Evolutionary conservation across 2,329 filamentous ascomycete species (phyloP).

Genomic region (Ceratocystis cacaofunesta): DNA sequence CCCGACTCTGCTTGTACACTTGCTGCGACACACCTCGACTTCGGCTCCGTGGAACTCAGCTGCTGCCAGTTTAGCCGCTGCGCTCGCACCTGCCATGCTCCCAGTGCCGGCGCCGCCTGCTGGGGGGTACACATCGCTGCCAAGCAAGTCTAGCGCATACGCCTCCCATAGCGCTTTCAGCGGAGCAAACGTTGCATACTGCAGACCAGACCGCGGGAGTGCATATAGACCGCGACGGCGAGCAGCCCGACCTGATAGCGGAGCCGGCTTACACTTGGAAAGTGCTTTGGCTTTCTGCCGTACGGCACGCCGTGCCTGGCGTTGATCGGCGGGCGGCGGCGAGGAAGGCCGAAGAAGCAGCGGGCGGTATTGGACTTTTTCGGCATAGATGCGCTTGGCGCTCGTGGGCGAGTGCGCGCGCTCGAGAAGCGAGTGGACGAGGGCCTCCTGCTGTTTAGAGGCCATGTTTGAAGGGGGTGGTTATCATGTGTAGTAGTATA

Average conservation of each 20-base stretch:
- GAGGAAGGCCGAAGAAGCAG: slow-evolving; percentile 66
- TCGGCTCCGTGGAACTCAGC: slow-evolving; percentile 85
- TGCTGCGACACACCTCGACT: slow-evolving; percentile 67
- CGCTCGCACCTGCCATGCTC: slow-evolving; percentile 38
- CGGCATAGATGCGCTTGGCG: slow-evolving; percentile 56
- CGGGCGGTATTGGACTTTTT: slow-evolving; percentile 70
- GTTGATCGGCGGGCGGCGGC: slow-evolving; percentile 44
- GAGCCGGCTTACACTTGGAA: slow-evolving; percentile 34
- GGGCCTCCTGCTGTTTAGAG: slow-evolving; percentile 17
- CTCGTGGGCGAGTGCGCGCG: slow-evolving; percentile 66
- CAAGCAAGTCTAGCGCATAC: slow-evolving; percentile 69
- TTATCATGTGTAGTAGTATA: background rate
- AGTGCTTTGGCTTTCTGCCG: slow-evolving; percentile 28
- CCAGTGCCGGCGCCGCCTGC: slow-evolving; percentile 42
- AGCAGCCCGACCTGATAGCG: slow-evolving; percentile 67
- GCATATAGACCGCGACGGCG: slow-evolving; percentile 57
- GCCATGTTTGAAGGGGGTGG: slow-evolving; percentile 23
- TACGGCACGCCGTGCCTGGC: slow-evolving; percentile 39
- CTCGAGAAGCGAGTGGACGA: slow-evolving; percentile 51
- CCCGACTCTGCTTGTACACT: slow-evolving; percentile 69
- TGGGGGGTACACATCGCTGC: slow-evolving; percentile 31
- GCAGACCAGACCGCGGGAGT: slow-evolving; percentile 27
- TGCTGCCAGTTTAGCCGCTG: slow-evolving; percentile 61
- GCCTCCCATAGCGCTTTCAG: slow-evolving; percentile 66
- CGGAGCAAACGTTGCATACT: slow-evolving; percentile 60